These are phyloP conservation scores for Zalerion maritima DNA, from an alignment of 495 filamentous ascomycete species.

Conservation along the genomic window DNA sequence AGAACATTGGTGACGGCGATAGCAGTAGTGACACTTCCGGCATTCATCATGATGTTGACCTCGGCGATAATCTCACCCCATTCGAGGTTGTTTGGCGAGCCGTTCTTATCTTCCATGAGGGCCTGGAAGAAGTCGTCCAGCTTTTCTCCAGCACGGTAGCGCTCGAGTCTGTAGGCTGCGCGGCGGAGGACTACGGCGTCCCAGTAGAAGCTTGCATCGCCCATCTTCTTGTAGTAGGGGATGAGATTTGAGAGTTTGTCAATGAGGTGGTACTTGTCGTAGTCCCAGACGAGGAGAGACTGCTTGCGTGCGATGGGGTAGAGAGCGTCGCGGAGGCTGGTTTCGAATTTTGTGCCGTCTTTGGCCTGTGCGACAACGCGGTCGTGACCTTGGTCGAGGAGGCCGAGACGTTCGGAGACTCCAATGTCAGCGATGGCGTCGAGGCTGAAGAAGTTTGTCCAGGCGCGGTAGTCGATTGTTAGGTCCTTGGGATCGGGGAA, in stretches of 20 bases:
- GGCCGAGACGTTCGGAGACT: slow-evolving; percentile 34
- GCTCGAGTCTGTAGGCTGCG: slow-evolving; percentile 19
- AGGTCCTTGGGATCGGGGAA: slow-evolving; percentile 13
- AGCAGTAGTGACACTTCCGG: slow-evolving; percentile 41
- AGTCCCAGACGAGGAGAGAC: slow-evolving; percentile 30
- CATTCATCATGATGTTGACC: slow-evolving; percentile 32
- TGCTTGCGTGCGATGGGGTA: slow-evolving; percentile 31
- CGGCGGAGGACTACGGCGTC: slow-evolving; percentile 26
- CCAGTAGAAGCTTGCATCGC: slow-evolving; percentile 10
- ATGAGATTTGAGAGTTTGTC: slow-evolving; percentile 11
- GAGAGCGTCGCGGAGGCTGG: slow-evolving; percentile 29
- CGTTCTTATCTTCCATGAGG: slow-evolving; percentile 39
- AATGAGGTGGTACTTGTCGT: slow-evolving; percentile 26
- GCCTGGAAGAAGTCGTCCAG: slow-evolving; percentile 43
- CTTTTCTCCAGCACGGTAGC: slow-evolving; percentile 36
- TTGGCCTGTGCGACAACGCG: slow-evolving; percentile 20
- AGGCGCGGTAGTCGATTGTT: slow-evolving; percentile 28
- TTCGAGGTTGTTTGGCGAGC: slow-evolving; percentile 16
- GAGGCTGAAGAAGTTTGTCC: slow-evolving; percentile 30
- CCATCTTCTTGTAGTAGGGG: slow-evolving; percentile 7
- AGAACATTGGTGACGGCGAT: slow-evolving; percentile 35
- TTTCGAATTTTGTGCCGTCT: slow-evolving; percentile 25
- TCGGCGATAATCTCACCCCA: slow-evolving; percentile 22
- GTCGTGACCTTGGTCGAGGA: slow-evolving; percentile 34
- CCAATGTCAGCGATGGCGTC: slow-evolving; percentile 42